A percentile compares a stretch with the other conserved stretches of the same genome.
phyloP scores from a whole-genome alignment of 2,329 filamentous ascomycete genomes.

The Exophiala viscosa region DNA sequence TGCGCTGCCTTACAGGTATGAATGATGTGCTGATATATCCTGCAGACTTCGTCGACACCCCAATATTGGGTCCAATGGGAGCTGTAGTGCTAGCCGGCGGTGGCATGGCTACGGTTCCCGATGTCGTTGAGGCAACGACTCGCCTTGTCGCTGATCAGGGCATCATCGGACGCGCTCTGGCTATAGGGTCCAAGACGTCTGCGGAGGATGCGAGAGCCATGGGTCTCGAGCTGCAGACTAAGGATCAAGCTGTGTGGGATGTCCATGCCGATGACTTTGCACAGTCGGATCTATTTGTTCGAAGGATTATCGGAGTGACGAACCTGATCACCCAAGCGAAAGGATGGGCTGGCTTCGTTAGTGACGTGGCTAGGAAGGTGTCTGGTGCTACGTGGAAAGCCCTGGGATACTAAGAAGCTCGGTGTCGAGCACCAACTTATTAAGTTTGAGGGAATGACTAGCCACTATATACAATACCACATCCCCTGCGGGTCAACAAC shows the following conservation, averaged over 20 bases:
- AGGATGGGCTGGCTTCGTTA: constrained; percentile 53
- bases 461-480: neutral
- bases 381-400: constrained; percentile 6
- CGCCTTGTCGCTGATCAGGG: constrained; percentile 57
- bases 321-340: constrained; percentile 47
- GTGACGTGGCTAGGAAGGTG: constrained; percentile 18
- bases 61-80: constrained; percentile 50
- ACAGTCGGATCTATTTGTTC: constrained; percentile 54
- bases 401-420: constrained; percentile 9
- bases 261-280: constrained; percentile 58
- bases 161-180: constrained; percentile 56
- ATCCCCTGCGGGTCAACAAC: no score
- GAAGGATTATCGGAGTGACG: constrained; percentile 49
- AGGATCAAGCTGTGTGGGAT: constrained; percentile 52
- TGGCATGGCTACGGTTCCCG: constrained; percentile 50
- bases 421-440: no score
- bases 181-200: constrained; percentile 55
- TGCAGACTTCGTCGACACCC: constrained; percentile 58
- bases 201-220: constrained; percentile 32
- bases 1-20: no score
- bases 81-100: constrained; percentile 56
- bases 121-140: constrained; percentile 63
- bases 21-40: neutral
- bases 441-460: no score
- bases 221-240: constrained; percentile 17